Conservation (phyloP, 768 basidiomycete species). For the Lactifluus subvellereus region DNA sequence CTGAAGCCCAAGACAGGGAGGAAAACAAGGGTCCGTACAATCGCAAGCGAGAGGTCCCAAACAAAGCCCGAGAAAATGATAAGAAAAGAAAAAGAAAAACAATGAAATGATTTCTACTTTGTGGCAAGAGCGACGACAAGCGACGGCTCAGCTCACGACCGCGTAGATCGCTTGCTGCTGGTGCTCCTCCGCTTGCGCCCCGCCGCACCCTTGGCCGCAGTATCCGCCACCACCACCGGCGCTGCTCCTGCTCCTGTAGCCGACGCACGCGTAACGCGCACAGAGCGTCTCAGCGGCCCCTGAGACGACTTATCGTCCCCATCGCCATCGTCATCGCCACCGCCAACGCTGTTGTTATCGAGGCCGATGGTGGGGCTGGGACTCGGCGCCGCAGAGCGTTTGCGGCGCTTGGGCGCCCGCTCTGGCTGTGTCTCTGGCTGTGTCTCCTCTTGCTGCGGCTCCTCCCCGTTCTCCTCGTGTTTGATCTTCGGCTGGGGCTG, state of each 20-base stretch:
- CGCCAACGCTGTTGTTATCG: not conserved
- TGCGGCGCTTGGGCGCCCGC: slow-evolving; percentile 9
- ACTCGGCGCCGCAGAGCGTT: not conserved
- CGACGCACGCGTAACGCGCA: not conserved
- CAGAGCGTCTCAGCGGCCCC: slow-evolving; percentile 8
- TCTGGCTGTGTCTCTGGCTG: not conserved
- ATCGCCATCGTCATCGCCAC: not conserved
- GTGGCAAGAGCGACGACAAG: not conserved
- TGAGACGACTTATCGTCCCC: not conserved
- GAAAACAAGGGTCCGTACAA: slow-evolving; percentile 2
- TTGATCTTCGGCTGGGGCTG: not conserved
- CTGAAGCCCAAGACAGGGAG: not conserved
- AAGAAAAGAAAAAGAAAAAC: not conserved
- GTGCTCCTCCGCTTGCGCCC: not conserved
- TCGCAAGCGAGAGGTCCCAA: slow-evolving; percentile 1
- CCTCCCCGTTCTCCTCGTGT: not conserved
- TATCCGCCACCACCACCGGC: not conserved
- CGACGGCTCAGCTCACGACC: not conserved
- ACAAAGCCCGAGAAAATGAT: not conserved
- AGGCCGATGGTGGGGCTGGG: not conserved
- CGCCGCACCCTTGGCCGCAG: not conserved
- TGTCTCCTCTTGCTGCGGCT: not conserved
- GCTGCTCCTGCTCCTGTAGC: not conserved
- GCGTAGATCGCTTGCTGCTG: not conserved
- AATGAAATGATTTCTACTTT: not conserved